Conservation (phyloP, 805 yeast species). For the Schwanniomyces yamadae region DNA sequence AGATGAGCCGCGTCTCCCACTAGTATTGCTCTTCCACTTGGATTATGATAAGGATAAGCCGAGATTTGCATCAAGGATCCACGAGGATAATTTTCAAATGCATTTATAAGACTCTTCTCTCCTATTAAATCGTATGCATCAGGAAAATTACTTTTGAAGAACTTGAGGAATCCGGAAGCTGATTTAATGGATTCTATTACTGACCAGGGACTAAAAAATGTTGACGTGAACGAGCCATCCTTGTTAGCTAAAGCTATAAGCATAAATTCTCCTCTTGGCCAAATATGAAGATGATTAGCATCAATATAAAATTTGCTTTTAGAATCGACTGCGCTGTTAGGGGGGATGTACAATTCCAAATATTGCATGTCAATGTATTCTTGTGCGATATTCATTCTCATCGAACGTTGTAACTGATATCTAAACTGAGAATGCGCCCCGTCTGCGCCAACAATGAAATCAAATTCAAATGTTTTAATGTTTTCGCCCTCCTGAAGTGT, state of each 20-base stretch:
- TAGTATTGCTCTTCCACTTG: constrained; percentile 58
- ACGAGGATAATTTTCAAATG: constrained; percentile 60
- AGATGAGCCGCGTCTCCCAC: constrained; percentile 95
- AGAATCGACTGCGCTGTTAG: constrained; percentile 32
- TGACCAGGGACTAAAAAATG: constrained; percentile 81
- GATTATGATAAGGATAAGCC: constrained; percentile 67
- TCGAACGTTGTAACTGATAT: constrained; percentile 59
- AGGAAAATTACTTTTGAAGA: constrained; percentile 62
- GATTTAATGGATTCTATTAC: constrained; percentile 54
- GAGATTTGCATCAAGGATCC: constrained; percentile 76
- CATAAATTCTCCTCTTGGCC: constrained; percentile 90
- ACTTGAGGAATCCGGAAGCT: constrained; percentile 45
- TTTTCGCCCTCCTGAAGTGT: constrained; percentile 12
- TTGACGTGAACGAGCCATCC: constrained; percentile 86
- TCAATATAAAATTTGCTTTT: constrained; percentile 49
- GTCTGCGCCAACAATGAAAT: constrained; percentile 78
- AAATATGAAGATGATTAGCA: constrained; percentile 81
- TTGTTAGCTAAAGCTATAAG: constrained; percentile 82
- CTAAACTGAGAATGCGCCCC: constrained; percentile 80
- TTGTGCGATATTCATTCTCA: constrained; percentile 70
- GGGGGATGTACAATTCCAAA: constrained; percentile 75
- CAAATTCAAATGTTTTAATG: constrained; percentile 34
- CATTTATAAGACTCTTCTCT: constrained; percentile 45
- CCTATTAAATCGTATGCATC: constrained; percentile 77
- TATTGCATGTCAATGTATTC: constrained; percentile 83